A percentile compares a stretch with the other conserved stretches of the same genome.
These are phyloP conservation scores for Abrus pulchellus DNA, from an alignment of 306 rosid species.

Conservation along the genomic window DNA sequence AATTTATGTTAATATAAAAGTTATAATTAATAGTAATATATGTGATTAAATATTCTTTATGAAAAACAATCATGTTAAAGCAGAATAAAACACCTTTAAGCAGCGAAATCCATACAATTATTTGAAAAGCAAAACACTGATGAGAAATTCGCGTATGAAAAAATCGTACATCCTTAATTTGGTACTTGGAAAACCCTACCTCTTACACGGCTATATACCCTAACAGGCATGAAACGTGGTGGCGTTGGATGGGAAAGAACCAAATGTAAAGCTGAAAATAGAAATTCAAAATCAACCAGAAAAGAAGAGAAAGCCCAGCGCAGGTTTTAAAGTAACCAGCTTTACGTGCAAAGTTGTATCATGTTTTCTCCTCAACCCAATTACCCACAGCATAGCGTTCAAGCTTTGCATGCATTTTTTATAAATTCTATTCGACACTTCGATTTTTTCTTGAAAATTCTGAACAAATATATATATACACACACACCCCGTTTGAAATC, in stretches of 20 bases:
- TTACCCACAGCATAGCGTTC: not conserved
- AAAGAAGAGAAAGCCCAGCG: slow-evolving; percentile 36
- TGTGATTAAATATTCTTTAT: too few relatives aligned
- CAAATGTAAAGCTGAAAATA: slow-evolving; percentile 40
- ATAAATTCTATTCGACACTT: not conserved
- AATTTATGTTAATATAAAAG: too few relatives aligned
- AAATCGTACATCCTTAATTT: slow-evolving; percentile 12
- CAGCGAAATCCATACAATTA: too few relatives aligned
- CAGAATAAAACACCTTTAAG: too few relatives aligned
- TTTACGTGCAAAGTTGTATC: slow-evolving; percentile 50
- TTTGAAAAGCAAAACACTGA: not conserved
- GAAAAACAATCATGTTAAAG: too few relatives aligned
- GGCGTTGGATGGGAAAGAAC: slow-evolving; percentile 49
- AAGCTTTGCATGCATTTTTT: not conserved
- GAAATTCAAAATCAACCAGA: slow-evolving; percentile 43
- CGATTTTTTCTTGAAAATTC: not conserved
- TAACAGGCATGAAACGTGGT: slow-evolving; percentile 23
- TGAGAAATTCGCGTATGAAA: not conserved
- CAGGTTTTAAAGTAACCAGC: slow-evolving; percentile 40
- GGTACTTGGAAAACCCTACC: slow-evolving; percentile 38
- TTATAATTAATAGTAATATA: too few relatives aligned
- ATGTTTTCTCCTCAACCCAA: slow-evolving; percentile 45
- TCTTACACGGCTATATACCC: not conserved
- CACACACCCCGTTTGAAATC: too few relatives aligned
- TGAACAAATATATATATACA: not conserved